phyloP scores from a whole-genome alignment of 2,329 filamentous ascomycete species.

The Fusarium sterilihyphosum region DNA sequence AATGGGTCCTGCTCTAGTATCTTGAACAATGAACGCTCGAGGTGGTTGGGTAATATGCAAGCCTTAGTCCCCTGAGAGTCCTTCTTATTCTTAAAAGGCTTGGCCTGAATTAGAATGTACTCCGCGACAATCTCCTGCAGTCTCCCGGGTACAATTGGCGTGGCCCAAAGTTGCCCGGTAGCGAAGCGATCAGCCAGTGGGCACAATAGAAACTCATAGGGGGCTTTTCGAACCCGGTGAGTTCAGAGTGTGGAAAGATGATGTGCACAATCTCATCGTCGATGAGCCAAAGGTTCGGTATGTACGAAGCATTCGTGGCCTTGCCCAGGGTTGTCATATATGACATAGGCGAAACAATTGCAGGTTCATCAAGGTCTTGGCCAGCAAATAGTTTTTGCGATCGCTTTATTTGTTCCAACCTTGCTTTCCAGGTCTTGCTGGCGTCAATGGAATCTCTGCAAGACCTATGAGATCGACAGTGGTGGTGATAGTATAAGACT shows the following conservation, averaged over 20 bases:
- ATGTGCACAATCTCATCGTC: neutral
- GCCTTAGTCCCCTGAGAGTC: no score
- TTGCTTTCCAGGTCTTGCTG: neutral
- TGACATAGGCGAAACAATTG: neutral
- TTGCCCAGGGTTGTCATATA: neutral
- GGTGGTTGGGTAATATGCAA: no score
- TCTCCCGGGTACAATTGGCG: no score
- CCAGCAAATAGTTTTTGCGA: neutral
- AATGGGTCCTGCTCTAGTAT: neutral
- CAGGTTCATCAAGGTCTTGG: neutral
- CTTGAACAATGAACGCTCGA: neutral
- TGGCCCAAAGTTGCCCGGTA: no score
- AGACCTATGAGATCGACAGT: neutral
- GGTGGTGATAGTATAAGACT: neutral
- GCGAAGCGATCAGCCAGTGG: neutral
- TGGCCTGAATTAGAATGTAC: no score
- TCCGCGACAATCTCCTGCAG: no score
- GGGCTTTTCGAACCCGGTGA: neutral
- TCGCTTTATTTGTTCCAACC: fast-evolving
- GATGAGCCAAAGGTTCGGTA: neutral
- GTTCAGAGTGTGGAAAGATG: neutral
- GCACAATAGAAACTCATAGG: neutral
- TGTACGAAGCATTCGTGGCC: neutral
- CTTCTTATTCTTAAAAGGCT: no score
- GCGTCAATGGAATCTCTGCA: neutral